Evolutionary conservation across 2,329 filamentous ascomycete genomes (phyloP).

Genomic region (Claviceps sp.): DNA sequence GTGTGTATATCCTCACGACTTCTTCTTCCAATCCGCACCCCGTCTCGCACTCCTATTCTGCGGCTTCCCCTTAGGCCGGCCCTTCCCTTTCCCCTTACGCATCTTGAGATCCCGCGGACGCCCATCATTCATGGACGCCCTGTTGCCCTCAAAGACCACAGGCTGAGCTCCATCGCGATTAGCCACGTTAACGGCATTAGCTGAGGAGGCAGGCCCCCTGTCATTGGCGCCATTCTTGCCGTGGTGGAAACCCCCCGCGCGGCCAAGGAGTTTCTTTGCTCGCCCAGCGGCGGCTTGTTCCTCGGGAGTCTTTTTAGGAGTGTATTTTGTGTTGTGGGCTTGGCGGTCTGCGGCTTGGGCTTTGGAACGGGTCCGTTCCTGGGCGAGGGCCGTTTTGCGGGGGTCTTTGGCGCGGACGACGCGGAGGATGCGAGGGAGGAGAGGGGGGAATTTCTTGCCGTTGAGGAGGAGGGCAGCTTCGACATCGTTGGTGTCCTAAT

Average conservation of each 20-base stretch:
- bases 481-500: conserved; percentile 66
- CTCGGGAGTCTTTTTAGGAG: conserved; percentile 56
- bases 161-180: conserved; percentile 37
- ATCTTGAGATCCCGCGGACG: conserved; percentile 41
- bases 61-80: conserved; percentile 22
- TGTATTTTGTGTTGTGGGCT: conserved; percentile 40
- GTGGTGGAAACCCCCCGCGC: conserved; percentile 44
- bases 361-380: conserved; percentile 20
- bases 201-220: conserved; percentile 2
- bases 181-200: conserved; percentile 16
- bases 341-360: conserved; percentile 23
- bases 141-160: conserved; percentile 70
- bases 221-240: conserved; percentile 16
- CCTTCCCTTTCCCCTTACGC: conserved; percentile 35
- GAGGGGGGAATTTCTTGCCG: conserved; percentile 84
- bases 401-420: conserved; percentile 75
- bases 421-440: conserved; percentile 79
- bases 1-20: conserved; percentile 9
- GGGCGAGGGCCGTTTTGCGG: conserved; percentile 41
- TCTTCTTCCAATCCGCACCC: conserved; percentile 32
- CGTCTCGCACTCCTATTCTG: conserved; percentile 25
- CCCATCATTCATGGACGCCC: conserved; percentile 54
- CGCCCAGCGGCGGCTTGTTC: conserved; percentile 61
- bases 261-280: conserved; percentile 60
- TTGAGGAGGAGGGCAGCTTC: conserved; percentile 82